Evolutionary conservation across 768 basidiomycete genomes (phyloP).

Genomic region (Mycena pura): DNA sequence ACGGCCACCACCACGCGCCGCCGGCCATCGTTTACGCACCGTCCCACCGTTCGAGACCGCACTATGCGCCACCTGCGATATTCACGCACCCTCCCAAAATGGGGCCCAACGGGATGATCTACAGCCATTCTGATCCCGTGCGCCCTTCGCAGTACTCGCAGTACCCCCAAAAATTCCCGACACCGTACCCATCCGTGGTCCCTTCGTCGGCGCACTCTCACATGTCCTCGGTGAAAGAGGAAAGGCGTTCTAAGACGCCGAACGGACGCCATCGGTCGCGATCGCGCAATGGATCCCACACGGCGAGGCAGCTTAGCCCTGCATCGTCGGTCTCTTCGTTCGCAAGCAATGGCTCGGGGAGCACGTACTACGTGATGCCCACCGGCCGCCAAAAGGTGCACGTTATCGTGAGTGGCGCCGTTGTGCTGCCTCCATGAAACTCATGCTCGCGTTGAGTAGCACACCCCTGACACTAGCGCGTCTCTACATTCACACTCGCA

Average conservation of each 20-base stretch:
- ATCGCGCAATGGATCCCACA: slow-evolving; percentile 31
- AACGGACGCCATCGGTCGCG: slow-evolving; percentile 36
- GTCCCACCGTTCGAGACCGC: slow-evolving; percentile 51
- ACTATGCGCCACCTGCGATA: slow-evolving; percentile 67
- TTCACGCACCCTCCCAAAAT: slow-evolving; percentile 60
- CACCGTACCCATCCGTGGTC: slow-evolving; percentile 49
- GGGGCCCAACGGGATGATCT: slow-evolving; percentile 67
- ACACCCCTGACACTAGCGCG: slow-evolving; percentile 46
- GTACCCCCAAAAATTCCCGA: slow-evolving; percentile 48
- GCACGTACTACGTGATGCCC: slow-evolving; percentile 79
- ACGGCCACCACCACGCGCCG: slow-evolving; percentile 44
- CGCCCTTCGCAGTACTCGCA: slow-evolving; percentile 50
- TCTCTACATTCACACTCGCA: slow-evolving; percentile 60
- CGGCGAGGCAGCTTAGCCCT: slow-evolving; percentile 26
- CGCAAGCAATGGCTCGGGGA: slow-evolving; percentile 61
- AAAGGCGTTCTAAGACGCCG: slow-evolving; percentile 30
- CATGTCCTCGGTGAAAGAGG: slow-evolving; percentile 46
- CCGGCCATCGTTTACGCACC: slow-evolving; percentile 71
- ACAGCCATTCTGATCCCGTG: slow-evolving; percentile 71
- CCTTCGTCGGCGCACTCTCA: slow-evolving; percentile 43
- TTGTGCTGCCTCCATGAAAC: slow-evolving; percentile 19
- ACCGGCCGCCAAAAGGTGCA: slow-evolving; percentile 77
- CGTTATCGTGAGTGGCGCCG: slow-evolving; percentile 63
- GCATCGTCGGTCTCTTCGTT: slow-evolving; percentile 48
- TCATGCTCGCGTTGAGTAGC: slow-evolving; percentile 35